A percentile compares a stretch with the other conserved stretches of the same genome.
Conservation (phyloP, 176 grass and related monocot species). For the Carex scoparia region DNA sequence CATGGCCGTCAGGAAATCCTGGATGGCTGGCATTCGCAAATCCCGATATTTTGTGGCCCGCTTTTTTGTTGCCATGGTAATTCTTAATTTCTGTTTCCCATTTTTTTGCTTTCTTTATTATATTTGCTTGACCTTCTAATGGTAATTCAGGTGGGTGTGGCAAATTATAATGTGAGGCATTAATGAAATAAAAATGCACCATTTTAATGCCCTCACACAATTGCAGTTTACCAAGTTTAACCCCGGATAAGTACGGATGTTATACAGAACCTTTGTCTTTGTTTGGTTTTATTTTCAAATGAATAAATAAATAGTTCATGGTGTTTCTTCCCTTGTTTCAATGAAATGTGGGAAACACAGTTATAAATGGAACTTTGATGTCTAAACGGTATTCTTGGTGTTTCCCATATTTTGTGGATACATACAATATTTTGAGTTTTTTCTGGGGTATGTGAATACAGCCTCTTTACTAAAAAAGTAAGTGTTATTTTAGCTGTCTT, state of each 20-base stretch:
- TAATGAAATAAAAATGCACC: neutral
- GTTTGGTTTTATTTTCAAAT: neutral
- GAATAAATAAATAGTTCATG: neutral
- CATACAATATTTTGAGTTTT: neutral
- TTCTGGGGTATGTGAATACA: neutral
- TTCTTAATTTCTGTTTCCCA: slow-evolving; percentile 10
- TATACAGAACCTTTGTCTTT: neutral
- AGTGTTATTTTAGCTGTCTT: neutral
- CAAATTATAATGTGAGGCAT: neutral
- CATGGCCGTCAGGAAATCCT: slow-evolving; percentile 91
- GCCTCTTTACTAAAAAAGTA: neutral
- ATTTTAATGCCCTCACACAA: neutral
- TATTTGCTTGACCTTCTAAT: neutral
- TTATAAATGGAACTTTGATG: neutral
- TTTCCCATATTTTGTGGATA: neutral
- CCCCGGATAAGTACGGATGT: neutral
- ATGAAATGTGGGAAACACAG: neutral
- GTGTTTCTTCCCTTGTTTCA: neutral
- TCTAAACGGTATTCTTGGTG: neutral
- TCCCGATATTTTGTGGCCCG: slow-evolving; percentile 59
- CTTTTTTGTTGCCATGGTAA: slow-evolving; percentile 98
- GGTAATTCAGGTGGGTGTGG: neutral
- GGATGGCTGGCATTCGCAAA: slow-evolving; percentile 69
- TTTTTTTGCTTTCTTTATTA: neutral
- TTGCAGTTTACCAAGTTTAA: neutral